phyloP scores from a whole-genome alignment of 768 basidiomycete species.

The Leccinum broughii region DNA sequence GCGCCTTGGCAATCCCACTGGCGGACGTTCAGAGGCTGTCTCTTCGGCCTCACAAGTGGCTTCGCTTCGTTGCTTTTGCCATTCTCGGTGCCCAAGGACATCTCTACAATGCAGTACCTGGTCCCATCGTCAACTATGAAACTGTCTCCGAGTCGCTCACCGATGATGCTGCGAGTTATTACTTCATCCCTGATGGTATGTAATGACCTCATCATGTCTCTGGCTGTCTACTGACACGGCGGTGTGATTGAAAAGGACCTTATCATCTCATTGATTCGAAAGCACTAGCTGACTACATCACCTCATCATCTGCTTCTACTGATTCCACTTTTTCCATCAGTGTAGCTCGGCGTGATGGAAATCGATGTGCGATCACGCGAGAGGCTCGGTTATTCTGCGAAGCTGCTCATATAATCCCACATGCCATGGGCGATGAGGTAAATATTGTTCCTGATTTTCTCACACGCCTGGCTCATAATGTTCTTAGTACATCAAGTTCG shows the following conservation, averaged over 20 bases:
- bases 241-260: not conserved
- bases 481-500: not conserved
- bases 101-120: not conserved
- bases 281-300: not conserved
- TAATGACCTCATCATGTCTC: not conserved
- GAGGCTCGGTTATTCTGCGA: not conserved
- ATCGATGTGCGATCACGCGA: not conserved
- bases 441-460: not conserved
- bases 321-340: not conserved
- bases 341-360: not conserved
- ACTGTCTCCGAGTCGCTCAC: not conserved
- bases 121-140: not conserved
- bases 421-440: not conserved
- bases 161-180: not conserved
- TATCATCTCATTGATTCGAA: not conserved
- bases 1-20: not conserved
- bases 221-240: not conserved
- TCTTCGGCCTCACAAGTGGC: not conserved
- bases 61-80: not conserved
- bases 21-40: not conserved
- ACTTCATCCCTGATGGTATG: not conserved
- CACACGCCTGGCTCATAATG: not conserved
- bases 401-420: not conserved
- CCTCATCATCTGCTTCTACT: not conserved
- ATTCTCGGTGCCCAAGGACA: not conserved